A percentile compares a stretch with the other conserved stretches of the same genome.
Conservation (phyloP, 106 monocot species). For the Dactylorhiza incarnata region DNA sequence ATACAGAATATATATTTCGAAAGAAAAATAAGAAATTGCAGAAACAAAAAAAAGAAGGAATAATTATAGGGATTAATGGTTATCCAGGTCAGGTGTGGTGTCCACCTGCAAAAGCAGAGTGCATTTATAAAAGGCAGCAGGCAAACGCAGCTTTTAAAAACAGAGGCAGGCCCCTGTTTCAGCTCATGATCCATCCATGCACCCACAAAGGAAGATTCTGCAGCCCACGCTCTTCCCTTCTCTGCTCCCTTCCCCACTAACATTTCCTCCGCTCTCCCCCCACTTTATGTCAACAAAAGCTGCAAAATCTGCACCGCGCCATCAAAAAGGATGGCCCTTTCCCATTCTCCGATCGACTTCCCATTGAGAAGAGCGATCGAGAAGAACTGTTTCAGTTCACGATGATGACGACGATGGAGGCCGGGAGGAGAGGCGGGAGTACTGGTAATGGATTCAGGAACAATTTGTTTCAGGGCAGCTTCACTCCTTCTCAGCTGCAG, state of each 20-base stretch:
- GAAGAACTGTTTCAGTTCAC: background rate
- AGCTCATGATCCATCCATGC: background rate
- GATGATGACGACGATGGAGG: background rate
- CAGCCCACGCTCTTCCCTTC: background rate
- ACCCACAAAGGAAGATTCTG: background rate
- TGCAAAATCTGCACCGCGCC: background rate
- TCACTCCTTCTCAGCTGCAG: constrained; percentile 10
- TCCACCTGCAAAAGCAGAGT: no score
- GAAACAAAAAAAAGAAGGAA: no score
- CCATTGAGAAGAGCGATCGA: background rate
- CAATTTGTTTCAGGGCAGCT: background rate
- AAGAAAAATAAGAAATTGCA: no score
- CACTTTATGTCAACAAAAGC: background rate
- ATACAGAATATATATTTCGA: no score
- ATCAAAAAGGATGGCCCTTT: no score
- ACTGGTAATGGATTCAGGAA: no score
- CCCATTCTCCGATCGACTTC: no score
- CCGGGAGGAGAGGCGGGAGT: background rate
- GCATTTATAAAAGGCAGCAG: no score
- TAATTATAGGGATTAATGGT: no score
- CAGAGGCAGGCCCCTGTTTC: background rate
- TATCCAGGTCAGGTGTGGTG: no score
- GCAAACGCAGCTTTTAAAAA: no score
- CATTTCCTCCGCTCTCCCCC: background rate
- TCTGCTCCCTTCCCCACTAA: background rate